Base-by-base conservation (phyloP, 805 yeast species). In the Ogataea paraovalis region DNA sequence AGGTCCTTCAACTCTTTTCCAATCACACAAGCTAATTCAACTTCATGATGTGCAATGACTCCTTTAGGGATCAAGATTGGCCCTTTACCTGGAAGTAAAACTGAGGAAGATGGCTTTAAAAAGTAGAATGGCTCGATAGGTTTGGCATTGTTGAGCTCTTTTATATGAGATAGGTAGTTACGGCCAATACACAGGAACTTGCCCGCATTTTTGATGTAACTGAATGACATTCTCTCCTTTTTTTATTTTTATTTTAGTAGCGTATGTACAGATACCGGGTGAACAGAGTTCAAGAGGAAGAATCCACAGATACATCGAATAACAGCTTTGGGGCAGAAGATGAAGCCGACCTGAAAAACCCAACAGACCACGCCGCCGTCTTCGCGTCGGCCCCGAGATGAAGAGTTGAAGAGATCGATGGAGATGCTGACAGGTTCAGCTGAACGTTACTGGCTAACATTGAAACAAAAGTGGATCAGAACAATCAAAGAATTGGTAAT, bases 171-270 rank as follows among this genome's bases (percentile, higher is more conserved):
- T n/a, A 89, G 95, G 64, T 90, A 94, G 68, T 94, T 94, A 59
- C 99, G 84, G 40, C 99, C 99, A 55, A 94, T 92, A 67, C 99
- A 94, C 16, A 94, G 78, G 60, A 92, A 79, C 69, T 94, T 94
- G 33, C 83, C 76, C 2, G 88, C 90, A 18, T 70, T 60, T 47
- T 78, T 80, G 38, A 83, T 69, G 62, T 84, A 86, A 19, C 50
- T 50, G 59, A 60, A 72, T 32, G 78, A 72, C 82, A 78, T 78
- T 18, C 16, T 41, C 12, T 10, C 10, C 16, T 41, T 30, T 10
- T 25, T 6, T 25, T 25, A 10, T 25, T 25, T 25, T 10, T 25
- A n/a, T n/a, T n/a, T n/a, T n/a, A n/a, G n/a, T n/a, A n/a, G n/a
- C n/a, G n/a, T n/a, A n/a, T n/a, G n/a, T n/a, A n/a, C n/a, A n/a